Base-by-base conservation (phyloP, 1,139 yeast species). In the Debaryomyces robertsiae region DNA sequence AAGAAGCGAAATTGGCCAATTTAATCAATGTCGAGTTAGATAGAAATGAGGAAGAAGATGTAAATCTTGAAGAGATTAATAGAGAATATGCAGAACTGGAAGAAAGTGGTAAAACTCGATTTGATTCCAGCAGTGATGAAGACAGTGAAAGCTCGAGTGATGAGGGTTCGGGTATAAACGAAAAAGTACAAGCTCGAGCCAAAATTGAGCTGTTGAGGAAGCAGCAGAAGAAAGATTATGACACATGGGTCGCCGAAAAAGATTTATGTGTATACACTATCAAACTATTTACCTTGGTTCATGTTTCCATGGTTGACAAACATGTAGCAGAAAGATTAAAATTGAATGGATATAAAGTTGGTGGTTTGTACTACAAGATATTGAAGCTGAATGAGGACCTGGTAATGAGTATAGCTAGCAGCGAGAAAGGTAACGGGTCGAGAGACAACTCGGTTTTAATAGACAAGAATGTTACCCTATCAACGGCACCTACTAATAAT, bases 41-140 rank as follows among this genome's bases (percentile, higher is more conserved):
- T 27, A 70, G 87, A 52, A 66, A 63, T 17, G 81, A 72, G 29
- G 71, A 73, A 28, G 90, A 84, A 57, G 83, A 74, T 50, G 85
- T 81, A 3, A 74, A 75, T 46, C 73, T 73, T 42, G 77, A 67
- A 40, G 73, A 71, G 16, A 49, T 58, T 43, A 49, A 54, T 27
- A 55, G 48, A 9, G 50, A 45, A 25, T 54, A 43, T 5, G 49
- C 36, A 4, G 53, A 43, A 3, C 47, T 45, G 9, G 23, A 37
- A 6, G 39, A 41, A 9, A 16, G 10, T 11, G 42, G 37, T 40
- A 31, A 23, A 6, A 50, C 55, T 35, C 45, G 38, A 32, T 55
- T 54, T 42, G 62, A 49, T 16, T 41, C 48, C 2, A 52, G 51
- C 14, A 50, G 48, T 11, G 57, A 55, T 1, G 46, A 45, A 9